Evolutionary conservation across 164 flowering plant species (phyloP).

Genomic region (Berberis vulgaris): DNA sequence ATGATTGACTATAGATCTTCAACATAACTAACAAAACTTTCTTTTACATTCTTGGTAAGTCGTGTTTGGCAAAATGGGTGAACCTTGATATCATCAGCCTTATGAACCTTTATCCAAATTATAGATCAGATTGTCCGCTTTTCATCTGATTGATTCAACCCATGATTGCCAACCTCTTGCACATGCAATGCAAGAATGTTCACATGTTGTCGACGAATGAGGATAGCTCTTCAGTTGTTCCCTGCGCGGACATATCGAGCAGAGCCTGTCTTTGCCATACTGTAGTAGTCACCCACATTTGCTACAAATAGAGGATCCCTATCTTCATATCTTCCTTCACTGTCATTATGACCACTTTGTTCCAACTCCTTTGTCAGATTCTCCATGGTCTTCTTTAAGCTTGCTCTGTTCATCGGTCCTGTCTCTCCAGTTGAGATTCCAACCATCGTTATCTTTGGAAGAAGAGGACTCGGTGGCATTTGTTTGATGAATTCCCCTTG

Average conservation of each 20-base stretch:
- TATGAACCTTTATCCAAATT: no score
- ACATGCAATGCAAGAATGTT: neutral
- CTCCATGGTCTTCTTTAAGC: slow-evolving; percentile 74
- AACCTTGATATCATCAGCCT: no score
- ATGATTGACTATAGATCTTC: no score
- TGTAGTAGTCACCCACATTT: slow-evolving; percentile 68
- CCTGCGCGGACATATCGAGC: slow-evolving; percentile 42
- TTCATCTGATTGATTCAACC: neutral
- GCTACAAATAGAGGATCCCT: slow-evolving; percentile 96
- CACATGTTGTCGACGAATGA: neutral
- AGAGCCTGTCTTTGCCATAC: slow-evolving; percentile 43
- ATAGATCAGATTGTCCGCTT: no score
- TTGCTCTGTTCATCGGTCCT: slow-evolving; percentile 65
- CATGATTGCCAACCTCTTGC: neutral
- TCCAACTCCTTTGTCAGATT: slow-evolving; percentile 70
- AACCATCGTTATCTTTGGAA: slow-evolving; percentile 92
- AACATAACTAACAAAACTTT: no score
- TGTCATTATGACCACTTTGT: slow-evolving; percentile 30
- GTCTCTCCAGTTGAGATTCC: slow-evolving; percentile 74
- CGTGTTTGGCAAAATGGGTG: no score
- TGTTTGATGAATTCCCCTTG: slow-evolving; percentile 15
- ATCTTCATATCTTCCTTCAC: slow-evolving; percentile 30
- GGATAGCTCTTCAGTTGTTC: slow-evolving; percentile 5
- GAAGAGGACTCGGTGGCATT: slow-evolving; percentile 41
- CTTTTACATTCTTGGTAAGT: no score